These are phyloP conservation scores for Picochlorum sp. DNA, from an alignment of 139 green algal genomes.

Conservation along the genomic window DNA sequence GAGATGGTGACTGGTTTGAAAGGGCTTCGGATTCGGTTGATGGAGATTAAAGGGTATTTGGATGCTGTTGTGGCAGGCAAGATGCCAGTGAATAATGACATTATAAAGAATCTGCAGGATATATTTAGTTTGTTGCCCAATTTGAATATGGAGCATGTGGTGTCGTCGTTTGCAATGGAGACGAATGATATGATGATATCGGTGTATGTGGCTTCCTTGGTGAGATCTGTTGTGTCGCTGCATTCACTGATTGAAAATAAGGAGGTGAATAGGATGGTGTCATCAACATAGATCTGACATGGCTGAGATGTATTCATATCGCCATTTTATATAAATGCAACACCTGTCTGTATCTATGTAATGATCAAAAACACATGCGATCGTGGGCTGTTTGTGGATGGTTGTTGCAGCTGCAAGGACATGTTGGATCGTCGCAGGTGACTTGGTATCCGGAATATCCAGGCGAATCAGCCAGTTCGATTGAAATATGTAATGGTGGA, in stretches of 20 bases:
- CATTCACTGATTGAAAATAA: slow-evolving; percentile 99
- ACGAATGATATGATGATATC: slow-evolving; percentile 97
- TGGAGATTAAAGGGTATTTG: slow-evolving; percentile 81
- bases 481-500: too few species aligned
- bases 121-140: slow-evolving; percentile 98
- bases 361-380: too few species aligned
- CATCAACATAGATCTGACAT: not conserved
- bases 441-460: too few species aligned
- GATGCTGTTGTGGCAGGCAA: slow-evolving; percentile 62
- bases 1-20: slow-evolving; percentile 37
- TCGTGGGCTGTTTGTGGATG: too few species aligned
- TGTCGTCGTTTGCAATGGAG: slow-evolving; percentile 65
- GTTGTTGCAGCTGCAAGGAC: too few species aligned
- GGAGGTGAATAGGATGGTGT: slow-evolving; percentile 24
- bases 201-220: slow-evolving; percentile 89
- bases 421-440: too few species aligned
- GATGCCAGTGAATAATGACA: slow-evolving; percentile 95
- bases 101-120: slow-evolving; percentile 90
- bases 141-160: slow-evolving; percentile 79
- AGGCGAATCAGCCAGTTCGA: too few species aligned
- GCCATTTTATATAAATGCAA: too few species aligned
- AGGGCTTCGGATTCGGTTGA: slow-evolving; percentile 54
- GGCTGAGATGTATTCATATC: too few species aligned
- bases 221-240: slow-evolving; percentile 83
- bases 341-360: too few species aligned